Base-by-base conservation (phyloP, 176 grass and related monocot species). In the Bonia amplexicaulis region DNA sequence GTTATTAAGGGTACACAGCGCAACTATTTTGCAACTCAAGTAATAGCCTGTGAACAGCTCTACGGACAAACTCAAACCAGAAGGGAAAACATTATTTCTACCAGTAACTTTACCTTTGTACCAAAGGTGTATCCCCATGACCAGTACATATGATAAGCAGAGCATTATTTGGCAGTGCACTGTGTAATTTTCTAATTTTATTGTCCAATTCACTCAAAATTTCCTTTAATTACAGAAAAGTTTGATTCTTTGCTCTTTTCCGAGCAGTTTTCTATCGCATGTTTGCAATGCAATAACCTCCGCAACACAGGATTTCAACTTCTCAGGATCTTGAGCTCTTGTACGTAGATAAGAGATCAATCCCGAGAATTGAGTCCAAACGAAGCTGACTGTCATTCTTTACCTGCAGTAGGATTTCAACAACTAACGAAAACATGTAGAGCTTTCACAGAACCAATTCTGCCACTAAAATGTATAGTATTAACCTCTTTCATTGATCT, bases 61-160 rank as follows among this genome's bases (percentile, higher is more conserved):
- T 85, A 84, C 12, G 31, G 69, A 83, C 40, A 13, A 73, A 90
- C 8, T 54, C 14, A 85, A 69, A 55, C 45, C 27, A 77, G 39
- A 48, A 84, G 8, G 2, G 35, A 74, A 85, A 64, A 41, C 15
- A 57, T 26, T 26, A 13, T 44, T 53, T 9, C 20, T 14, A 1
- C 2, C 4, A 73, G 20, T 48, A 65, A 47, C 47, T 66, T 80
- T 93, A 98, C 96, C 96, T 95, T 89, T 95, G 93, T 75, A 95
- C 96, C 74, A 92, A 71, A 88, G 87, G 93, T 41, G 93, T 92
- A 84, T 95, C 91, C 49, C 96, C 96, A 90, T 98, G 96, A 64
- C 96, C 96, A 55, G 89, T 95, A 87, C 83, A 95, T 87, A 98
- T 54, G 46, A 98, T 85, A 83, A 98, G 66, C 89, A 98, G 87